Percentiles rank a stretch among this genome's conserved stretches.
These are phyloP conservation scores for Saturnispora gosingensis DNA, from an alignment of 805 yeast species.

Conservation along the genomic window DNA sequence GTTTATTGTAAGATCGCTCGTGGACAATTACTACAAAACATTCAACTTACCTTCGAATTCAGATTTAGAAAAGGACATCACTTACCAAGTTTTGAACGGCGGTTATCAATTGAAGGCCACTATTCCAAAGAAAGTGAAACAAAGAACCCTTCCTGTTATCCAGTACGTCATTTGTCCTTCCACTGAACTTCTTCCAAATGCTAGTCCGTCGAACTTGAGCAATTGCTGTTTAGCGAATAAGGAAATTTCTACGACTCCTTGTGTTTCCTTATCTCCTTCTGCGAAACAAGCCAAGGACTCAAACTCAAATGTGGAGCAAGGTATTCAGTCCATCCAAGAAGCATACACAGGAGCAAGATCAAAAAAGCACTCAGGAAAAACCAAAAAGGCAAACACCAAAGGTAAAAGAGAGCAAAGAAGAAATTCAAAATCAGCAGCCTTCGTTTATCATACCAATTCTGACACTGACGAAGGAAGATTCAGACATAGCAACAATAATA, in stretches of 20 bases:
- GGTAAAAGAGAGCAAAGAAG: background rate
- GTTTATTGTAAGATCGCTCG: conserved; percentile 16
- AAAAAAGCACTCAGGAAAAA: background rate
- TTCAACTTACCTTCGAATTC: conserved; percentile 20
- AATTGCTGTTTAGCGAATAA: background rate
- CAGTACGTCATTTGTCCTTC: background rate
- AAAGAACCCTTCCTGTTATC: conserved; percentile 4
- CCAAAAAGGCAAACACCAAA: background rate
- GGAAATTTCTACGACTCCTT: background rate
- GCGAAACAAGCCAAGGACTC: background rate
- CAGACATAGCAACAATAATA: background rate
- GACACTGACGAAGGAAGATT: background rate
- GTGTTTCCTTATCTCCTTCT: background rate
- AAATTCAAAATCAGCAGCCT: background rate
- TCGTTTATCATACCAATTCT: conserved; percentile 1
- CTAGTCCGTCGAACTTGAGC: background rate
- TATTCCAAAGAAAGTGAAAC: conserved; percentile 10
- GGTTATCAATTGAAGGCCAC: conserved; percentile 18
- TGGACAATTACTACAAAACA: conserved; percentile 17
- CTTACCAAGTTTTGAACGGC: conserved; percentile 12
- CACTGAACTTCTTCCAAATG: background rate
- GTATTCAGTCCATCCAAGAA: background rate
- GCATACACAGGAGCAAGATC: background rate
- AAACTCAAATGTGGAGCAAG: background rate
- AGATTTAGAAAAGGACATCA: conserved; percentile 13